Conservation (phyloP, 768 basidiomycete species). For the Gloeostereum incarnatum region DNA sequence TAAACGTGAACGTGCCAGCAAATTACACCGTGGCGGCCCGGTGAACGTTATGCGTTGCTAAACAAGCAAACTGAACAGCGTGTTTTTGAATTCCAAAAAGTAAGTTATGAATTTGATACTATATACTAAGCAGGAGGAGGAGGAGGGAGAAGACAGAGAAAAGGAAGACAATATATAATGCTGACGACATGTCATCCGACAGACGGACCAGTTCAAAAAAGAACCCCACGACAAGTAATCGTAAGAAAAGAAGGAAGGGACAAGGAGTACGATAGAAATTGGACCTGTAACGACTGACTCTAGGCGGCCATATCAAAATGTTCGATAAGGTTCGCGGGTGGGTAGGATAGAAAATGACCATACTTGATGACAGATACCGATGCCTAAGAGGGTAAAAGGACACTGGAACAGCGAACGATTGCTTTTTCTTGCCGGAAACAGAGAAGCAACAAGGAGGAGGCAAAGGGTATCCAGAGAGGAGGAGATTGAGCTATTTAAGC, state of each 20-base stretch:
- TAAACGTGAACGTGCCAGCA: too few species aligned
- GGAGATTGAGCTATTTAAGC: too few species aligned
- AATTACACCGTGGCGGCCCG: too few species aligned
- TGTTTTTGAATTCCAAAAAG: slow-evolving; percentile 5
- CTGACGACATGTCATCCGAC: slow-evolving; percentile 10
- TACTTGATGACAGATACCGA: slow-evolving; percentile 34
- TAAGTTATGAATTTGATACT: slow-evolving; percentile 31
- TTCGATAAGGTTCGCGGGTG: slow-evolving; percentile 37
- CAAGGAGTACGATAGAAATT: slow-evolving; percentile 17
- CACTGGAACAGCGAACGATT: slow-evolving; percentile 16
- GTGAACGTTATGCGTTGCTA: too few species aligned
- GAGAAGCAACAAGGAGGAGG: slow-evolving; percentile 10
- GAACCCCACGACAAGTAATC: too few species aligned
- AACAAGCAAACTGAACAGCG: too few species aligned
- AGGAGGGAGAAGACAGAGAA: slow-evolving; percentile 23
- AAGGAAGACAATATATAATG: slow-evolving; percentile 26
- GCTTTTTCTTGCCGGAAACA: slow-evolving; percentile 9
- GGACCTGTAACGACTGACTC: slow-evolving; percentile 55
- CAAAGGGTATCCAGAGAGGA: slow-evolving; percentile 10
- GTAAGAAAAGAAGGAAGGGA: slow-evolving; percentile 9
- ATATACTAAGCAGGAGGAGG: slow-evolving; percentile 35
- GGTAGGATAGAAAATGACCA: slow-evolving; percentile 38
- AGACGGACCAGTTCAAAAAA: too few species aligned
- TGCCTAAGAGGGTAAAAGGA: too few species aligned
- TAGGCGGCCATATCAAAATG: slow-evolving; percentile 34